phyloP scores from a whole-genome alignment of 306 rosid species.

The Carpinus fangiana region DNA sequence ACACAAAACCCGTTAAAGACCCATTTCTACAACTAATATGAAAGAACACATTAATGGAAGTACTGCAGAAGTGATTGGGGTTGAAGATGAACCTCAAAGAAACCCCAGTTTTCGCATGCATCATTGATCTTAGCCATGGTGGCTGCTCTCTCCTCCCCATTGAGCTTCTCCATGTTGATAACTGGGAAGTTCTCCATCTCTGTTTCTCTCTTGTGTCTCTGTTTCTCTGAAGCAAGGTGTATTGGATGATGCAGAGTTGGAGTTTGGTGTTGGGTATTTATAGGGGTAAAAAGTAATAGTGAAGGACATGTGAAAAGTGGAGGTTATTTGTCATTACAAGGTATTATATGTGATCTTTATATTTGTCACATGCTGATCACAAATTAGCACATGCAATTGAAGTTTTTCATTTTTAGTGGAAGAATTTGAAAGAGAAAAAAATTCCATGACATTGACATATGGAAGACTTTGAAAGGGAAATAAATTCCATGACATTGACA shows the following conservation, averaged over 20 bases:
- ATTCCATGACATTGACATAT: too few relatives aligned
- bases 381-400: background rate
- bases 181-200: slow-evolving; percentile 73
- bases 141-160: slow-evolving; percentile 59
- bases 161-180: slow-evolving; percentile 64
- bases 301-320: background rate
- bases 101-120: slow-evolving; percentile 97
- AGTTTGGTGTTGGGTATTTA: slow-evolving; percentile 35
- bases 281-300: slow-evolving; percentile 23
- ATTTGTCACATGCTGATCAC: background rate
- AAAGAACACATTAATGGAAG: background rate
- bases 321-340: background rate
- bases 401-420: too few relatives aligned
- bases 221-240: slow-evolving; percentile 8
- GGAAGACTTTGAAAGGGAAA: background rate
- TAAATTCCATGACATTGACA: background rate
- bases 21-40: background rate
- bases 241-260: slow-evolving; percentile 12
- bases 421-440: background rate
- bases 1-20: background rate
- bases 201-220: slow-evolving; percentile 21
- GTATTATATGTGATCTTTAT: background rate
- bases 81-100: slow-evolving; percentile 69
- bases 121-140: slow-evolving; percentile 73
- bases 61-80: background rate